phyloP scores from a whole-genome alignment of 768 basidiomycete genomes.

The Trametes elegans region DNA sequence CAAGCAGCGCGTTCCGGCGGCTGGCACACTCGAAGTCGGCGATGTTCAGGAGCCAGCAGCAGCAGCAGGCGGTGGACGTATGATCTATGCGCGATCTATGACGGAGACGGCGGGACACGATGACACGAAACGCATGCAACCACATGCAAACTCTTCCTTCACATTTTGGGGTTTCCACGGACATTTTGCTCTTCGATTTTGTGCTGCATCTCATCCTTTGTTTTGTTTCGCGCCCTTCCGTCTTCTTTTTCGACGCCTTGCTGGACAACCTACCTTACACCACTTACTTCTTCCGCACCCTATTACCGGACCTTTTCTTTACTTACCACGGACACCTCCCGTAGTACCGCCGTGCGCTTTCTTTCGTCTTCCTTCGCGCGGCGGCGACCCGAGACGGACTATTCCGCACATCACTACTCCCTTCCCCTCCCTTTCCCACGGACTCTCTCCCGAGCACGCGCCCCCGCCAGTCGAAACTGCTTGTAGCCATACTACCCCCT shows the following conservation, averaged over 20 bases:
- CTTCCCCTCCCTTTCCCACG: constrained; percentile 9
- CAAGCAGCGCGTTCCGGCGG: constrained; percentile 36
- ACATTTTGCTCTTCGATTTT: not conserved
- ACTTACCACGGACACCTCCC: constrained; percentile 1
- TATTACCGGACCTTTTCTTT: not conserved
- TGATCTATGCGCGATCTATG: constrained; percentile 7
- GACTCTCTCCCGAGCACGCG: constrained; percentile 14
- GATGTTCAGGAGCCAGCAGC: constrained; percentile 36
- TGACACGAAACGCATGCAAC: constrained; percentile 5
- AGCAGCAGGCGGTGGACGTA: constrained; percentile 17
- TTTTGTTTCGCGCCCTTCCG: constrained; percentile 6
- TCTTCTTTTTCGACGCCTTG: constrained; percentile 14
- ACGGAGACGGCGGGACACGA: constrained; percentile 10
- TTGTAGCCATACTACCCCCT: constrained; percentile 16
- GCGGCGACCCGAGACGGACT: constrained; percentile 6
- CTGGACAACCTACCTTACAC: constrained; percentile 25
- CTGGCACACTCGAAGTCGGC: constrained; percentile 46
- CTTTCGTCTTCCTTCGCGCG: not conserved
- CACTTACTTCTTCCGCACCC: not conserved
- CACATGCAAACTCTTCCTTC: not conserved
- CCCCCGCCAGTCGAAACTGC: too few species aligned
- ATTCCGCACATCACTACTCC: constrained; percentile 21
- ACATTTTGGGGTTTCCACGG: constrained; percentile 6
- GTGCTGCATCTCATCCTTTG: not conserved
- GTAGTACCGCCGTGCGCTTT: constrained; percentile 17